Base-by-base conservation (phyloP, 2,329 filamentous ascomycete genomes). In the Diaporthe sp. region DNA sequence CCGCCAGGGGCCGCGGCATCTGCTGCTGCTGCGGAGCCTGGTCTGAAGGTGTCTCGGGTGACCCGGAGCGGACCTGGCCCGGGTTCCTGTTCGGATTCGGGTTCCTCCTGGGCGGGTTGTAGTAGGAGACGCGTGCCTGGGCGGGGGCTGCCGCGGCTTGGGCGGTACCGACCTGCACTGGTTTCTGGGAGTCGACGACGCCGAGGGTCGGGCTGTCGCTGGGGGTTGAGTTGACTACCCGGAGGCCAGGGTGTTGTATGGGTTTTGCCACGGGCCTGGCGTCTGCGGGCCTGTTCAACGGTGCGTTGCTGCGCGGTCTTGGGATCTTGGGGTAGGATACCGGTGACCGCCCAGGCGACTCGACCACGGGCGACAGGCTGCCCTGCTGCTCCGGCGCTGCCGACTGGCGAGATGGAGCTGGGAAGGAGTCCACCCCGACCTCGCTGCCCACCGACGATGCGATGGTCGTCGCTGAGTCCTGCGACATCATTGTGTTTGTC, bases 341-440 rank as follows among this genome's bases (percentile, higher is more conserved):
- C 19, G 83, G 82, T 46, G 84, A 82, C 22, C 81, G 81, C 31
- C 82, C 74, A 3, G 87, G 87, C 0, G 87, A 88, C 78, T 90
- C 88, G 17, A 82, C 82, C 8, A 90, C 88, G 1, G 88, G 88
- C 0, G 88, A 88, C 6, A 90, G 82, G 59, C 82, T 84, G 73
- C 76, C 80, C 71, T 75, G 81, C 44, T 81, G 55, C 13, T 72
- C 70, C 5, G 65, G 37, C 3, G 37, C 58, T 12, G 17, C 39
- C 5, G 75, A 70, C 28, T 39, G 62, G 31, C 72, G 51, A n/a
- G 51, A 19, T 1, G 75, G 75, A 25, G 53, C 44, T 6, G 68
- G 72, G 28, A 76, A 74, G 4, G 69, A 34, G 3, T 75, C 68
- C 34, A 76, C 61, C 19, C 69, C 76, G 49, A 71, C 72, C 25